Evolutionary conservation across 257 asterid species (phyloP).

Genomic region (Forsythia suspensa): DNA sequence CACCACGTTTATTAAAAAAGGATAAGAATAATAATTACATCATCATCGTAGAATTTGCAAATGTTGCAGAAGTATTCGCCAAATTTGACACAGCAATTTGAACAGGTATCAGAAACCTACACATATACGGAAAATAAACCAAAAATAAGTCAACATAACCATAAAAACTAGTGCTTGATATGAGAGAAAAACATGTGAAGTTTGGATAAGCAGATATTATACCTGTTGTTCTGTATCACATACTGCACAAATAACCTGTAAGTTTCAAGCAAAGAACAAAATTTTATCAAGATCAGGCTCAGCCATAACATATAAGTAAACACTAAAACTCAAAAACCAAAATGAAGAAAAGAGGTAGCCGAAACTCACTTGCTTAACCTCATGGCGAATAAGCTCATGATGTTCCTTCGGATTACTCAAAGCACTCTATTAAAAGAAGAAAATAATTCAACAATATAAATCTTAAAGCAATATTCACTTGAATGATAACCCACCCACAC

Average conservation of each 20-base stretch:
- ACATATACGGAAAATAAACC: constrained; percentile 11
- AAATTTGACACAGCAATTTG: constrained; percentile 73
- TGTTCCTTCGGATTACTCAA: constrained; percentile 70
- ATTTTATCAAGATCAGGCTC: neutral
- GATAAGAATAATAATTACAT: constrained; percentile 45
- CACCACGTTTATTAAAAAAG: neutral
- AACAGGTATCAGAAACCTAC: constrained; percentile 66
- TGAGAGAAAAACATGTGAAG: constrained; percentile 4
- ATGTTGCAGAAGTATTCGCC: constrained; percentile 84
- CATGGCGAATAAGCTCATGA: constrained; percentile 81
- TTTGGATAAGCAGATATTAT: neutral
- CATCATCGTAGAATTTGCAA: constrained; percentile 86
- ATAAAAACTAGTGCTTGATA: neutral
- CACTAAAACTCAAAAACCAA: neutral
- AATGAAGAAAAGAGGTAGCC: neutral
- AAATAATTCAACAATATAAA: constrained; percentile 1
- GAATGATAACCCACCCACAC: neutral
- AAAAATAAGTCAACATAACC: constrained; percentile 12
- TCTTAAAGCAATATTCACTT: neutral
- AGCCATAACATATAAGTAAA: constrained; percentile 1
- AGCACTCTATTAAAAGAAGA: constrained; percentile 39
- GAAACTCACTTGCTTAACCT: constrained; percentile 57
- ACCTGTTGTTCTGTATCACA: constrained; percentile 65
- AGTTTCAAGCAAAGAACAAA: neutral
- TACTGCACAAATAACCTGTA: constrained; percentile 63